Conservation (phyloP, 2,329 filamentous ascomycete species). For the Trichoderma simmonsii region DNA sequence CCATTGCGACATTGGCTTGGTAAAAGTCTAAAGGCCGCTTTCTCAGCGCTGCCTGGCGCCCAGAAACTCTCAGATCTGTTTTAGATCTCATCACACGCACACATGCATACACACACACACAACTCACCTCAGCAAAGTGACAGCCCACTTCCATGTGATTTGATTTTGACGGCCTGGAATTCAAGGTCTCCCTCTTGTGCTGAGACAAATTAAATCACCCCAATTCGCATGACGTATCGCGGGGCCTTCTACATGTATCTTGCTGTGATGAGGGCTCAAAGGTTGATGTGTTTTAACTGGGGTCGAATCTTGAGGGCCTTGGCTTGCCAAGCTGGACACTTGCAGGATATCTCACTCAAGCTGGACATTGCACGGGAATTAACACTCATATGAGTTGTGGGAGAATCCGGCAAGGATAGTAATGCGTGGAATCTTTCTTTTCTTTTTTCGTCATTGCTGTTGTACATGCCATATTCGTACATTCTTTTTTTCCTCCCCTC, state of each 20-base stretch:
- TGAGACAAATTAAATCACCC: neutral
- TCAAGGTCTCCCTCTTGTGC: neutral
- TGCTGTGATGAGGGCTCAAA: neutral
- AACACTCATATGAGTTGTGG: neutral
- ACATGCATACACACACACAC: neutral
- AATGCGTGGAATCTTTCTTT: neutral
- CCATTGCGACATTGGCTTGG: neutral
- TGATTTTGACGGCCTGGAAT: neutral
- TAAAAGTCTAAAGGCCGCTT: neutral
- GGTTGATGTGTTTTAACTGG: neutral
- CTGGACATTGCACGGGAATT: neutral
- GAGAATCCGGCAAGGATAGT: neutral
- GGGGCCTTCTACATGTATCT: neutral
- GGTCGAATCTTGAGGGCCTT: neutral
- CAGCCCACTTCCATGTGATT: neutral
- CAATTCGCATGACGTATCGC: neutral
- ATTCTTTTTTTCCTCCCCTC: neutral
- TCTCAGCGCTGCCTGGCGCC: neutral
- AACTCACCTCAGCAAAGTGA: neutral
- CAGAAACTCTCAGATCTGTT: neutral
- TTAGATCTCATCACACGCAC: neutral
- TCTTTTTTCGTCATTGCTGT: neutral
- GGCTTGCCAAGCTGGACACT: neutral
- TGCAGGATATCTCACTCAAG: neutral
- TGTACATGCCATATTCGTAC: slow-evolving; percentile 16